phyloP scores from a whole-genome alignment of 192 early-diverging fungal species.

The Entophlyctis luteolus region DNA sequence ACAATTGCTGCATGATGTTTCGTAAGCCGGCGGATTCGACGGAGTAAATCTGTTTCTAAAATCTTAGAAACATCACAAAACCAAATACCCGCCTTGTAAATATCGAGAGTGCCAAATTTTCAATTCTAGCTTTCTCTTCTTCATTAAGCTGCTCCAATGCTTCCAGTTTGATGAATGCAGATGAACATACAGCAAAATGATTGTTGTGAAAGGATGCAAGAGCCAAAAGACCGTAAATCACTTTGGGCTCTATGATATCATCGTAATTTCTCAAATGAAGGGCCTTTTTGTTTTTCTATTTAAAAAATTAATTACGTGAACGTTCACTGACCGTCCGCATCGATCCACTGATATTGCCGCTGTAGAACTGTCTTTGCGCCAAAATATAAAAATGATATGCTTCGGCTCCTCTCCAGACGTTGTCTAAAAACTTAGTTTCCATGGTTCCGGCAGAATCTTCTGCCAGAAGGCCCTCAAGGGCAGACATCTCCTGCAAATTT shows the following conservation, averaged over 20 bases:
- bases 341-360: conserved; percentile 41
- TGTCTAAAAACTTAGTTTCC: conserved; percentile 43
- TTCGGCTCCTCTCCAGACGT: conserved; percentile 58
- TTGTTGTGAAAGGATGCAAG: conserved; percentile 47
- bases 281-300: conserved; percentile 28
- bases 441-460: conserved; percentile 36
- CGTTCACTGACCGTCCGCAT: conserved; percentile 43
- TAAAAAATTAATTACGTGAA: background rate
- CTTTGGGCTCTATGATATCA: conserved; percentile 45
- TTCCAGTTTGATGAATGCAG: conserved; percentile 54
- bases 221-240: conserved; percentile 48
- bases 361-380: conserved; percentile 55
- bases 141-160: conserved; percentile 26
- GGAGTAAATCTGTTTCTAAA: conserved; percentile 22
- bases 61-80: background rate
- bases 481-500: conserved; percentile 28
- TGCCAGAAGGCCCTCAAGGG: conserved; percentile 46
- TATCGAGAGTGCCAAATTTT: conserved; percentile 50
- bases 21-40: conserved; percentile 19
- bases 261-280: conserved; percentile 49
- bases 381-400: conserved; percentile 59
- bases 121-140: conserved; percentile 37
- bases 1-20: conserved; percentile 38
- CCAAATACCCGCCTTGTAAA: conserved; percentile 45
- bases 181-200: conserved; percentile 47